These are phyloP conservation scores for Fusarium transvaalense DNA, from an alignment of 2,329 filamentous ascomycete species.

Conservation along the genomic window DNA sequence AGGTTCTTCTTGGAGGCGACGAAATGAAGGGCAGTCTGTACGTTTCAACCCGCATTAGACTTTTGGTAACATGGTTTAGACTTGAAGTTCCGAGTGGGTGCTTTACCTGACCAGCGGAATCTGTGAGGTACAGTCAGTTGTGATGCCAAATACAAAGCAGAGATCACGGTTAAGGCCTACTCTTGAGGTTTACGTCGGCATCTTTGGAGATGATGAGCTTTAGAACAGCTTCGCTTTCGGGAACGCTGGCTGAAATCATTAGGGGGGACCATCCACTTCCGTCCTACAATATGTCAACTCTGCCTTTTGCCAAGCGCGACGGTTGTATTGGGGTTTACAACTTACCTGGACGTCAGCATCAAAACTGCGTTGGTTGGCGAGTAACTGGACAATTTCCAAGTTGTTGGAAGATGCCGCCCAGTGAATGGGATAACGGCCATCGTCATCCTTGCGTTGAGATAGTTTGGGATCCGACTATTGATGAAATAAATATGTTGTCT, in stretches of 20 bases:
- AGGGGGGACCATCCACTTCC: conserved; percentile 84
- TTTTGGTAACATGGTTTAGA: background rate
- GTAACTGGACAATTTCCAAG: conserved; percentile 77
- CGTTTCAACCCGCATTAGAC: background rate
- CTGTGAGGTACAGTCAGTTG: conserved; percentile 54
- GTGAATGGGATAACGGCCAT: conserved; percentile 91
- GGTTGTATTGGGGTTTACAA: background rate
- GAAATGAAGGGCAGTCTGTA: conserved; percentile 88
- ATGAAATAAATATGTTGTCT: background rate
- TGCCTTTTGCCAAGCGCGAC: no score
- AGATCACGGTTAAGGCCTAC: conserved; percentile 57
- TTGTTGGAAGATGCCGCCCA: conserved; percentile 92
- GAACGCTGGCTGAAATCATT: conserved; percentile 84
- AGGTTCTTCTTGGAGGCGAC: conserved; percentile 90
- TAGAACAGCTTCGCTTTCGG: conserved; percentile 77
- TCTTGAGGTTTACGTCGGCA: conserved; percentile 80
- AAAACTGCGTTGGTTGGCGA: conserved; percentile 79
- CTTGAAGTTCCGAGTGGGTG: no score
- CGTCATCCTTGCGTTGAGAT: conserved; percentile 78
- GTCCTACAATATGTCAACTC: conserved; percentile 63
- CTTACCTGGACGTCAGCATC: conserved; percentile 83
- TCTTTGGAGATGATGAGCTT: conserved; percentile 75
- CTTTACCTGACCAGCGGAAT: conserved; percentile 73
- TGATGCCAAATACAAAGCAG: background rate
- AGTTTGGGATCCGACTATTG: conserved; percentile 82